Evolutionary conservation across 768 basidiomycete species (phyloP).

Genomic region (Podaxis carcinomalis): DNA sequence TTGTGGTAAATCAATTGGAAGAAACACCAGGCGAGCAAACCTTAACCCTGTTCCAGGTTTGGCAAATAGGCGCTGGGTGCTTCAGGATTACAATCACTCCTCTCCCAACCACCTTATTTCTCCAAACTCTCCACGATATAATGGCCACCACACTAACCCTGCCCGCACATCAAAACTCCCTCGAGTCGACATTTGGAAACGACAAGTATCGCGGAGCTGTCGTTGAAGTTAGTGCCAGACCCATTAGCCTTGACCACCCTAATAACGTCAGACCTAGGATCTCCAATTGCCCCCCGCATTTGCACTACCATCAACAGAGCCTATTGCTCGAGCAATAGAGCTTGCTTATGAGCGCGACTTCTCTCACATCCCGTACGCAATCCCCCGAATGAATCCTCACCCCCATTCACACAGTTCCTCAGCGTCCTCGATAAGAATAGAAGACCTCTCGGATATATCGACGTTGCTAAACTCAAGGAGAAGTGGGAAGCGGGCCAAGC

Average conservation of each 20-base stretch:
- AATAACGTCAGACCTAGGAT: conserved; percentile 39
- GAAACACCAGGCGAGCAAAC: not conserved
- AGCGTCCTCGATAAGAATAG: conserved; percentile 75
- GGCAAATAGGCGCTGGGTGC: not conserved
- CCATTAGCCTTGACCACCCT: not conserved
- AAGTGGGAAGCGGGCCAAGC: conserved; percentile 76
- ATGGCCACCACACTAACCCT: conserved; percentile 16
- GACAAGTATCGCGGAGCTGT: conserved; percentile 85
- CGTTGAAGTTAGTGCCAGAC: conserved; percentile 62
- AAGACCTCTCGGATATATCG: conserved; percentile 80
- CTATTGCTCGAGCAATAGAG: conserved; percentile 74
- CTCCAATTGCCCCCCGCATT: conserved; percentile 87
- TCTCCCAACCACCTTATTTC: not conserved
- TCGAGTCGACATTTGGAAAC: conserved; percentile 10
- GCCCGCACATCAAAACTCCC: conserved; percentile 12
- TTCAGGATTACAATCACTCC: not conserved
- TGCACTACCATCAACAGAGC: conserved; percentile 66
- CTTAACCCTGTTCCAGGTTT: conserved; percentile 8
- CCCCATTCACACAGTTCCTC: not conserved
- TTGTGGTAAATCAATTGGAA: not conserved
- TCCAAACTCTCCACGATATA: conserved; percentile 9
- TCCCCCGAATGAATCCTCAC: not conserved
- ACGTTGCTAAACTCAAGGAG: conserved; percentile 68
- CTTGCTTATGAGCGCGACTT: conserved; percentile 93
- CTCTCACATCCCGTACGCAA: conserved; percentile 79